Base-by-base conservation (phyloP, 2,329 filamentous ascomycete genomes). In the Penicillium sp. region DNA sequence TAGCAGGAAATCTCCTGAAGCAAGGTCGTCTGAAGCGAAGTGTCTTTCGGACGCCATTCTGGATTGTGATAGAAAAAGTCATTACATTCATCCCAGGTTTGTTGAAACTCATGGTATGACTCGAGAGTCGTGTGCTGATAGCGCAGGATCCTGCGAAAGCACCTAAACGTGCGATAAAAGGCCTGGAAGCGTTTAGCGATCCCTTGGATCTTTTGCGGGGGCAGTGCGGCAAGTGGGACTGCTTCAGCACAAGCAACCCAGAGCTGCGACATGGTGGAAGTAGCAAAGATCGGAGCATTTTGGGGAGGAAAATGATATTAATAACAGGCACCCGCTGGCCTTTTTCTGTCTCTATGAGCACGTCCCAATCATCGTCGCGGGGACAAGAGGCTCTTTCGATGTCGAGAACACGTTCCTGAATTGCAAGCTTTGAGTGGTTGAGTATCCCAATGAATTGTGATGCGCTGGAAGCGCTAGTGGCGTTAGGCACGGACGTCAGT, bases 41-140 rank as follows among this genome's bases (percentile, higher is more conserved):
- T 20, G 11, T 35, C 51, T 15, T 43, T 15, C 25, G 2, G 28
- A 38, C 51, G 11, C 22, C 28, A 42, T 42, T 15, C 17, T 35
- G 38, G 51, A 43, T 43, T 54, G 28, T 54, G 51, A 20, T 35
- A 28, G n/a, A 54, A 39, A 37, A 54, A 54, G 15, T 54, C 51
- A 35, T 42, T 42, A 15, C 51, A 54, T 35, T 54, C 51, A 34
- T 54, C 51, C 51, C 51, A 54, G 15, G 51, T 54, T 43, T 54
- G 37, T 20, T 54, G 51, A 15, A 43, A 54, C 22, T 54, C 51
- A 20, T 54, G 51, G 28, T 54, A 54, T 3, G 39, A 43, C 38
- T 54, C 51, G 8, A 54, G 51, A 42, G 51, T 54, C 39, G 51
- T 54, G 51, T 43, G 51, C 31, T 54, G 51, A 35, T 35, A n/a